These are phyloP conservation scores for Akanthomyces muscarius DNA, from an alignment of 2,329 filamentous ascomycete species.

Conservation along the genomic window DNA sequence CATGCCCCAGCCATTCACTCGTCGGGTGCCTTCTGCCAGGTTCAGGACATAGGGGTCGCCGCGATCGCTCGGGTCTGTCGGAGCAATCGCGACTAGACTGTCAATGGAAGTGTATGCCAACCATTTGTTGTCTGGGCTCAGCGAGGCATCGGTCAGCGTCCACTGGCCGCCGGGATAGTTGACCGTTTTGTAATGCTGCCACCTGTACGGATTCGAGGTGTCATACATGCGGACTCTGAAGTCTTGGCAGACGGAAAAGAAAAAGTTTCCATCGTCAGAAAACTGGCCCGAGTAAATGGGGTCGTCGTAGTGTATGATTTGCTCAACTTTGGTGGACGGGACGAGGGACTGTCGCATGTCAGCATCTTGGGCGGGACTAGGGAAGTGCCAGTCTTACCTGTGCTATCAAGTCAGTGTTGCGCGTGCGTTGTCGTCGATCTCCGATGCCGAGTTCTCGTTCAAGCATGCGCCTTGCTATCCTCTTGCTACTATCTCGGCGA, in stretches of 20 bases:
- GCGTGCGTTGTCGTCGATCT: conserved; percentile 52
- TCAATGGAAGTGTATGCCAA: conserved; percentile 89
- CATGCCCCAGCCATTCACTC: conserved; percentile 26
- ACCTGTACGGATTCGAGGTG: conserved; percentile 89
- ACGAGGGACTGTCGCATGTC: conserved; percentile 59
- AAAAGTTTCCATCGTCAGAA: conserved; percentile 95
- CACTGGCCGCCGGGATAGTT: conserved; percentile 82
- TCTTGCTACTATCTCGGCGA: conserved; percentile 50
- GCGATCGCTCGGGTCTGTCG: conserved; percentile 77
- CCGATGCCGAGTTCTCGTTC: conserved; percentile 78
- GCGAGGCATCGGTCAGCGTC: conserved; percentile 90
- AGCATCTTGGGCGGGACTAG: not conserved
- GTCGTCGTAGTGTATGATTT: conserved; percentile 80
- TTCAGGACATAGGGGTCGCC: conserved; percentile 79
- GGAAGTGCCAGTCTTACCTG: conserved; percentile 47
- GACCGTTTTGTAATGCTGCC: conserved; percentile 93
- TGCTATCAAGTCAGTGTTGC: conserved; percentile 62
- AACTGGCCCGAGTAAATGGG: conserved; percentile 95
- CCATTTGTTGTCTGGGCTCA: conserved; percentile 88
- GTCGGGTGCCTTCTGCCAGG: conserved; percentile 44
- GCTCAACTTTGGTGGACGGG: conserved; percentile 72
- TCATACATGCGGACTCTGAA: conserved; percentile 97
- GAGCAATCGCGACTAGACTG: conserved; percentile 76
- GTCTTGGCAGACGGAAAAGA: conserved; percentile 87
- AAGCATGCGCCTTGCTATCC: conserved; percentile 64